phyloP scores from a whole-genome alignment of 2,329 filamentous ascomycete species.

The Talaromyces sp. region DNA sequence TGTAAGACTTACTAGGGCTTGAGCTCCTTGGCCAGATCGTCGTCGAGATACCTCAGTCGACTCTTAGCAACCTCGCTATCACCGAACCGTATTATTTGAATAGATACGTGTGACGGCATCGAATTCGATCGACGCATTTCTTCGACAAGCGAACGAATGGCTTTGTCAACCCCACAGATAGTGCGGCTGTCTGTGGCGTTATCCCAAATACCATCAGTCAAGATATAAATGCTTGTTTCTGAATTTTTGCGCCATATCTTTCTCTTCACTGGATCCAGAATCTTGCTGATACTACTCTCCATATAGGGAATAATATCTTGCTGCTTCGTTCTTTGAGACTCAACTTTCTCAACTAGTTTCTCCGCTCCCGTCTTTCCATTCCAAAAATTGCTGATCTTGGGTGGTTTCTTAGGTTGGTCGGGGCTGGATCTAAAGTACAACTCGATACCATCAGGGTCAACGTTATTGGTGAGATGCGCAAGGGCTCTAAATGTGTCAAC shows the following conservation, averaged over 20 bases:
- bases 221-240: background rate
- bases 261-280: background rate
- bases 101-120: background rate
- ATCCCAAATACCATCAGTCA: constrained; percentile 1
- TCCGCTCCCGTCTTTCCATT: background rate
- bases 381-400: background rate
- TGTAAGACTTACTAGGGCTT: background rate
- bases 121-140: background rate
- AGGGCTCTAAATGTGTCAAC: background rate
- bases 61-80: background rate
- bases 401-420: background rate
- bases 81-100: background rate
- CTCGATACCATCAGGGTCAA: constrained; percentile 2
- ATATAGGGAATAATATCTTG: background rate
- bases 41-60: background rate
- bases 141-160: background rate
- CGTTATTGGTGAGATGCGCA: background rate
- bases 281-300: background rate
- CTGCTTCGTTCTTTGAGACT: background rate
- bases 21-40: background rate
- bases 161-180: background rate
- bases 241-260: background rate
- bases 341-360: background rate
- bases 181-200: background rate
- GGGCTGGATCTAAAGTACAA: background rate